Evolutionary conservation across 1,284 basidiomycete species (phyloP).

Genomic region (Heliocybe sulcata): DNA sequence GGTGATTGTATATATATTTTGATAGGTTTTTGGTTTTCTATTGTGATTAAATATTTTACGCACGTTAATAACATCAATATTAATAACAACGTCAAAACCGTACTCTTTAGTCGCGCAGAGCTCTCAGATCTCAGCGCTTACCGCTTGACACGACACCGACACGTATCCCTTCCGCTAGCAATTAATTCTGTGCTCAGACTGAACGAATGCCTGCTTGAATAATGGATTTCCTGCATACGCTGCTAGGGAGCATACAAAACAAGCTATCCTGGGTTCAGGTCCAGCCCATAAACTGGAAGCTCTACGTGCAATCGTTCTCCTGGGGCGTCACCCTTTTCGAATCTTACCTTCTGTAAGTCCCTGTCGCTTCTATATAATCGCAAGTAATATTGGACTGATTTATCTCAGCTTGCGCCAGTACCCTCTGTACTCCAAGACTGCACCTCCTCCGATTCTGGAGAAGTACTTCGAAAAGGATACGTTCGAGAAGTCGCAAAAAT

Average conservation of each 20-base stretch:
- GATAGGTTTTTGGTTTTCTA: too few species aligned
- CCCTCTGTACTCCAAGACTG: constrained; percentile 69
- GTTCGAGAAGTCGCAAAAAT: constrained; percentile 86
- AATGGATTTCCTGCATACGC: constrained; percentile 15
- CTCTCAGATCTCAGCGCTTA: too few species aligned
- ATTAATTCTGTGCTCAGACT: background rate
- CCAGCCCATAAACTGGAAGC: constrained; percentile 63
- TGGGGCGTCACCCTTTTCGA: constrained; percentile 82
- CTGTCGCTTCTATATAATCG: too few species aligned
- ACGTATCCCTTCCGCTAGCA: background rate
- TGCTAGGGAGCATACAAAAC: constrained; percentile 9
- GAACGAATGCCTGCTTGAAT: background rate
- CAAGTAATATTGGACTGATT: background rate
- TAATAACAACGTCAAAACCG: too few species aligned
- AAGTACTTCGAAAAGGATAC: constrained; percentile 67
- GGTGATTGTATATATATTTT: too few species aligned
- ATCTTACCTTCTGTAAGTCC: constrained; percentile 69
- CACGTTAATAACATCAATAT: too few species aligned
- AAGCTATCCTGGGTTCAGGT: constrained; percentile 48
- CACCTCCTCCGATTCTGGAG: constrained; percentile 73
- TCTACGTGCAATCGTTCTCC: constrained; percentile 65
- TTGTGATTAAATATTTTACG: too few species aligned
- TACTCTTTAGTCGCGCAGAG: too few species aligned
- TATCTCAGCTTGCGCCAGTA: constrained; percentile 70
- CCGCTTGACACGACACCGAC: background rate